Evolutionary conservation across 2,329 filamentous ascomycete species (phyloP), one percentile per base, ranked within the genome.

Genomic region (Arthroderma sp.): DNA sequence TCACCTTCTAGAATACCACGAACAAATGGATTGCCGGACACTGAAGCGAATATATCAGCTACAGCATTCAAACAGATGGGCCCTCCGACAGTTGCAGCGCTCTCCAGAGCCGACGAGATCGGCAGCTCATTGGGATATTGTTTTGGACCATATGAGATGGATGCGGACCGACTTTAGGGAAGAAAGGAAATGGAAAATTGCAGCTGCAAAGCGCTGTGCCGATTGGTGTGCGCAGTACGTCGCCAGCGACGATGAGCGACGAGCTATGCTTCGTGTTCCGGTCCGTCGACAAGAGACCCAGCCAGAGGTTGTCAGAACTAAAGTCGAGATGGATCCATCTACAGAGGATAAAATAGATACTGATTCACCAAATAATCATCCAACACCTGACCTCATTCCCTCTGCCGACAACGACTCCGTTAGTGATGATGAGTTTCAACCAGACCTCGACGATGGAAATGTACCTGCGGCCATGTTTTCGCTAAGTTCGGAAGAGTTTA

Each of bases 141-240:
- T 96, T 45, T 68, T 98, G 30, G 77, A 87, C 53, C 88, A 98
- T 67, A 86, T 89, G 76, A 94, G 88, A 62, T 96, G 89, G 89
- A 93, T 98, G 86, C 78, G 88, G 42, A 95, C 87, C 1, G 91
- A 98, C 63, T 96, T 95, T 57, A 77, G 83, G 42, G 86, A 95
- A 63, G 91, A 96, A 62, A 73, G 86, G 36, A 94, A 94, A 60
- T 94, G 88, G 87, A 96, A 95, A 66, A 80, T 78, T 58, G 77
- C 83, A 2, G 75, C 82, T 32, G 88, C 88, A 4, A 82, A 81
- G 47, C 86, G 81, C 46, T 71, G 94, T 48, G 91, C 87, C 1
- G 71, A 80, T 55, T 84, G 82, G 55, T 96, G 89, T 62, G 85
- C 82, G 0, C 81, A 89, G 53, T 98, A 86, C 77, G 74, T 86